Base-by-base conservation (phyloP, 352 stramenopile species). In the Peronospora destructor region DNA sequence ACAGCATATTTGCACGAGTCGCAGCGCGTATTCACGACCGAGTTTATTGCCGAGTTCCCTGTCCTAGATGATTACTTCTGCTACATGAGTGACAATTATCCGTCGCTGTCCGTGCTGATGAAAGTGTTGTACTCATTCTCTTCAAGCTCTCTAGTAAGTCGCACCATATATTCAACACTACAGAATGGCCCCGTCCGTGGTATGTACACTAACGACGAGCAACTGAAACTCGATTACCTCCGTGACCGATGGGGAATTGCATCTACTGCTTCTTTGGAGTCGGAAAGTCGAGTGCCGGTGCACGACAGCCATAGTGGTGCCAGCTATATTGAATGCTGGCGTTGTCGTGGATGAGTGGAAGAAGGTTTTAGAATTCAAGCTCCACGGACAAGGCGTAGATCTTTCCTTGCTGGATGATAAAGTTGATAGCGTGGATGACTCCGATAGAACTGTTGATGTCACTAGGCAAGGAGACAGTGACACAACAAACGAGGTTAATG, bases 21-120 rank as follows among this genome's bases (percentile, higher is more conserved):
- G 19, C 19, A 21, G 19, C 19, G 19, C 19, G 19, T 29, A 52
- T 89, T 86, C 38, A 52, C 58, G 1, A 63, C 61, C 6, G 51
- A 62, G 14, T 75, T 85, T 42, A 60, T 85, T 19, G 48, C 51
- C 23, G 75, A 89, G 37, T 89, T 89, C 45, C 58, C 62, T 11
- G 59, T 71, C 9, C 44, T 84, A 6, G 68, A 83, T 30, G 70
- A 86, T 60, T 87, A 87, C 44, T 84, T 76, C 14, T 60, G 70
- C 12, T 87, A 87, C 40, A 49, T 89, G 44, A 66, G 63, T 16
- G 75, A 89, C 53, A 68, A 81, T 25, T 81, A 71, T 34, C 54
- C 70, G 9, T 69, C 80, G 16, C 51, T 91, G 17, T 68, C 76
- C n/a, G 62, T 73, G 59, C 44, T 91, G 30, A 91, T 88, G 79